These are phyloP conservation scores for Drechslera avenae DNA, from an alignment of 2,329 filamentous ascomycete genomes.

Conservation along the genomic window DNA sequence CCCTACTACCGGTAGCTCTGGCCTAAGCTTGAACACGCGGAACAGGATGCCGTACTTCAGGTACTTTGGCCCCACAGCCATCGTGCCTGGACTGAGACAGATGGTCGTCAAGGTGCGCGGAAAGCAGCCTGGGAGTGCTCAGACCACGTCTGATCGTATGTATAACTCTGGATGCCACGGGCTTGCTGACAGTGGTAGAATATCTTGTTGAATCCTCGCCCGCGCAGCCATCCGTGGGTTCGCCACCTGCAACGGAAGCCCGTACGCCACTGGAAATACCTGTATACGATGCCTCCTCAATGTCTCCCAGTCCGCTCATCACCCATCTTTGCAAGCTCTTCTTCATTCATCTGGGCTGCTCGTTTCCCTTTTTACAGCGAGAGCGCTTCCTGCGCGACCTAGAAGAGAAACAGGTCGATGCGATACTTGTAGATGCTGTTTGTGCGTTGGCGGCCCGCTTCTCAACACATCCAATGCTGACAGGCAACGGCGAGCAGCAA, in stretches of 20 bases:
- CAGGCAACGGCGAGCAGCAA: conserved; percentile 57
- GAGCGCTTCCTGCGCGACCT: conserved; percentile 75
- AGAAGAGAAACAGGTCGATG: conserved; percentile 78
- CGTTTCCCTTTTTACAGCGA: conserved; percentile 79
- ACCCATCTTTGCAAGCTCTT: conserved; percentile 78
- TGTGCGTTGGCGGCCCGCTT: conserved; percentile 83
- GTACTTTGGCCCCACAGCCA: conserved; percentile 89
- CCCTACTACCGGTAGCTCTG: conserved; percentile 17
- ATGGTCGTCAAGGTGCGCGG: conserved; percentile 82
- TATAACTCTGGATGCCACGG: not conserved
- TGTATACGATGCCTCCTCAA: conserved; percentile 75
- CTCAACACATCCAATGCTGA: conserved; percentile 64
- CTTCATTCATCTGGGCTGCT: conserved; percentile 81
- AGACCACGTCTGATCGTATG: conserved; percentile 60
- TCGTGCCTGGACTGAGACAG: conserved; percentile 89
- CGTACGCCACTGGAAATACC: conserved; percentile 58
- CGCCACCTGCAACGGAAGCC: conserved; percentile 44
- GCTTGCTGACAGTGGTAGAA: conserved; percentile 16
- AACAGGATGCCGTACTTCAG: conserved; percentile 85
- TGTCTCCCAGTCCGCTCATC: conserved; percentile 75
- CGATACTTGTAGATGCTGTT: conserved; percentile 84
- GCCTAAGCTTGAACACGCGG: conserved; percentile 55
- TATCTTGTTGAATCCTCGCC: conserved; percentile 44
- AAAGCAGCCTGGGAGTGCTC: conserved; percentile 63
- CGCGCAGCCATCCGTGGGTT: conserved; percentile 37